Evolutionary conservation across 805 yeast species (phyloP), one percentile per base, ranked within the genome.

Genomic region (Cyberlindnera meyerae): DNA sequence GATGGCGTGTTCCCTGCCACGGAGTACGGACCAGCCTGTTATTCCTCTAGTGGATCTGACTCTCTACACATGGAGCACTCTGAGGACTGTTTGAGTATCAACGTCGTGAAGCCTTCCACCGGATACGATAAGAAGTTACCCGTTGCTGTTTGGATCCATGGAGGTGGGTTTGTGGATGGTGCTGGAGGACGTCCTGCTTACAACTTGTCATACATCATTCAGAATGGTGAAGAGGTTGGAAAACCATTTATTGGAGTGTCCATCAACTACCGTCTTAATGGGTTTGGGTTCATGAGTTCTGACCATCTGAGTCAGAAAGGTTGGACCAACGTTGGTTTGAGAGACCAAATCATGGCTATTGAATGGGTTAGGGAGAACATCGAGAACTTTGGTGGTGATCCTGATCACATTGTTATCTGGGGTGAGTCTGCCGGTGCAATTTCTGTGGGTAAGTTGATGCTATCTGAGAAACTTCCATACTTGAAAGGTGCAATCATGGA

Each of bases 391-490:
- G 68, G 68, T 11, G 70, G 70, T 18, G 52, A 65, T 37, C 54
- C 61, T 1, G 42, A 48, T 20, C 45, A 44, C 37, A 54, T 65
- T 13, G 62, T 67, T 2, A 45, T 65, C n/a, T 50, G 58, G 44
- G 70, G 70, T 8, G 61, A 61, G 42, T 47, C 58, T 29, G 68
- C 70, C 8, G 70, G 70, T 18, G 66, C 52, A 2, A 36, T 38
- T 21, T 30, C 47, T 16, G 45, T 43, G 16, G 49, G 47, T 12
- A 36, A 42, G 36, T 27, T 47, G 20, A 8, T 47, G 12, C 17
- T 26, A 6, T 38, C 45, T 2, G 34, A 38, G 14, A 24, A 38
- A 13, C 37, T 35, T 18, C 34, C 36, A 11, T 44, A 30, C 31
- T 18, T 47, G 18, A 40, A 42, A 25, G 51, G 51, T 38, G 51